Base-by-base conservation (phyloP, 768 basidiomycete species). In the Lactifluus rugatus region DNA sequence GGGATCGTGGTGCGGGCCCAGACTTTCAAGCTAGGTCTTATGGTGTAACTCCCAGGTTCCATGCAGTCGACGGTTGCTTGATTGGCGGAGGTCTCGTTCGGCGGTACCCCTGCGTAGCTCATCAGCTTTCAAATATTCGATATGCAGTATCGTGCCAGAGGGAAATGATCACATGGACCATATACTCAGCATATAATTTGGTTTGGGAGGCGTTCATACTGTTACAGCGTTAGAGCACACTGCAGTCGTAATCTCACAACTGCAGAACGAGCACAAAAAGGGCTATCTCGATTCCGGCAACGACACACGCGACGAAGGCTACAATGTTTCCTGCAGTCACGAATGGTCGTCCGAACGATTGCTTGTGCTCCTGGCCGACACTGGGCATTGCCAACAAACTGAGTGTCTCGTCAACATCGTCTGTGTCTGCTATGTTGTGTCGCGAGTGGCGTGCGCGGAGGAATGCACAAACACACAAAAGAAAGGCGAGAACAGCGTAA, bases 261-360 rank as follows among this genome's bases (percentile, higher is more conserved):
- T 9, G 53, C 44, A 88, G 63, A 34, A 92, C 74, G 46, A 92
- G 74, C 1, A 80, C 78, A 8, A 92, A 71, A 44, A 92, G 71
- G 0, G 75, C 80, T 44, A 90, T 69, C 65, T 91, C 87, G 17
- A 87, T 78, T 0, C 72, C 72, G 1, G 79, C 77, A 0, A 90
- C 87, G 2, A 87, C 72, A 14, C 73, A 64, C 0, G 83, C 75
- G 7, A 91, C 79, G 13, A 76, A 72, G 3, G 87, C 57, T 5
- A 89, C 80, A 54, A 84, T 80, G 77, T 84, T 80, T n/a, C 91
- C 91, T 6, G 89, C 85, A 0, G 89, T 89, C 17, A 84, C 68
- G 66, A 92, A 92, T 1, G 87, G 87, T 13, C 86, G 75, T 0
- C 90, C 91, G 66, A 83, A 89, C 9, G 85, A 74, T 1, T 85